Evolutionary conservation across 208 protist species (phyloP), one percentile per base, ranked within the genome.

Genomic region (Phytomonas francai): DNA sequence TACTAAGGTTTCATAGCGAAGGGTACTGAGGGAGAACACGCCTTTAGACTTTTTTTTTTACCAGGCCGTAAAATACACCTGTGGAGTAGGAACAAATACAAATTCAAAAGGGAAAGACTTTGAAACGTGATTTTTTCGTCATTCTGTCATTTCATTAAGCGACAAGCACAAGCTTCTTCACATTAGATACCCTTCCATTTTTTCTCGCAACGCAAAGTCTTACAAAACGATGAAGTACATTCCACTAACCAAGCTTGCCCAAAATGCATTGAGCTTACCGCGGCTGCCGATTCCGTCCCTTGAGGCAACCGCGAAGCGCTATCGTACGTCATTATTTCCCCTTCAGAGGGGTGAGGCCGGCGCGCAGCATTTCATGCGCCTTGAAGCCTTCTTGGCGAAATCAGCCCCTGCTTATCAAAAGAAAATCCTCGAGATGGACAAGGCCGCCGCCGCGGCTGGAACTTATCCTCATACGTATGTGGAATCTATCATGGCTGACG

Each of bases 251-350:
- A 81, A 92, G 67, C 72, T 89, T 14, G 65, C 79, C 25, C 66
- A 77, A 61, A 96, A 96, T 68, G 84, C 91, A 36, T 82, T 94
- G 56, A 63, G 78, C 49, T 70, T 97, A 29, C 89, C 83, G 11
- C 81, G 92, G 0, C 76, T 95, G 42, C 86, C 89, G 1, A 83
- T 97, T 45, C 92, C 92, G 0, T 58, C 78, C 3, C 58, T 97
- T 6, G 76, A 67, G 3, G 54, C 71, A 19, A 92, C 89, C 9
- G 66, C 79, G 31, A 76, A 87, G 25, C 78, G 83, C 33, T 95
- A 97, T 61, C 74, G 79, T 27, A 32, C 74, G 0, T 71, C 74
- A n/a, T 67, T 97, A 57, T 25, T 59, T 7, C 75, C 87, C 3
- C 75, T 97, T 1, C 89, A 89, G 72, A 69, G 82, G 9, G 58